Conservation (phyloP, 2,329 filamentous ascomycete species). For the Talaromyces atroroseus region DNA sequence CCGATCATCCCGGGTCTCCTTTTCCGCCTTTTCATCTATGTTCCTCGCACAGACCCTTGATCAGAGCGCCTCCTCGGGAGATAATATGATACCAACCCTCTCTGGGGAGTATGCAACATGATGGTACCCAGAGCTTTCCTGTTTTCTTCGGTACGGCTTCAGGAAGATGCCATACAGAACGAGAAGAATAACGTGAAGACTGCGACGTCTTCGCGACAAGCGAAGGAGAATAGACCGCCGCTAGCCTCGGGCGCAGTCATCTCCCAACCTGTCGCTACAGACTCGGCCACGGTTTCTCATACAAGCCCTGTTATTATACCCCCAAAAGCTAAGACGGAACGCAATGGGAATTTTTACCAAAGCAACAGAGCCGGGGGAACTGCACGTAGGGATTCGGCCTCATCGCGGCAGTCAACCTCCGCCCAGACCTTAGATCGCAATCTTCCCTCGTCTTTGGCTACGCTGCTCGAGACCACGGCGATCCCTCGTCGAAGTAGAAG, state of each 20-base stretch:
- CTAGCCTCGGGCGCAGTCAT: conserved; percentile 16
- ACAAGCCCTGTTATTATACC: conserved; percentile 33
- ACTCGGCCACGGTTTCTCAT: conserved; percentile 16
- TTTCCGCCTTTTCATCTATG: conserved; percentile 22
- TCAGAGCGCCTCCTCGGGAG: conserved; percentile 36
- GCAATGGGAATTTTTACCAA: conserved; percentile 12
- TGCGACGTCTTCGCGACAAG: conserved; percentile 3
- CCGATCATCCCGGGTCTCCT: neutral
- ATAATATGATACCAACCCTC: conserved; percentile 17
- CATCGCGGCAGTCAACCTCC: conserved; percentile 23
- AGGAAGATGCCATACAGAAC: conserved; percentile 18
- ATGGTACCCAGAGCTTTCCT: conserved; percentile 39
- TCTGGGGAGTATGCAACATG: conserved; percentile 24
- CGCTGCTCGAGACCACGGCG: conserved; percentile 54
- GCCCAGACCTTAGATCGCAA: conserved; percentile 33
- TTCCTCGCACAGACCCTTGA: conserved; percentile 37
- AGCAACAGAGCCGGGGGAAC: conserved; percentile 17
- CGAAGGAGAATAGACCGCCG: neutral
- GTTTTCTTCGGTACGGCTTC: conserved; percentile 28
- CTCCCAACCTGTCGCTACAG: conserved; percentile 11
- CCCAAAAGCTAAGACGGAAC: conserved; percentile 25
- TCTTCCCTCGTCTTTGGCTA: conserved; percentile 52
- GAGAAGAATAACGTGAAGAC: conserved; percentile 14
- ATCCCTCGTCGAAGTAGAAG: conserved; percentile 45
- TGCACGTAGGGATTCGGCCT: conserved; percentile 15